Evolutionary conservation across 2,329 filamentous ascomycete genomes (phyloP).

Genomic region (Beauveria asiatica): DNA sequence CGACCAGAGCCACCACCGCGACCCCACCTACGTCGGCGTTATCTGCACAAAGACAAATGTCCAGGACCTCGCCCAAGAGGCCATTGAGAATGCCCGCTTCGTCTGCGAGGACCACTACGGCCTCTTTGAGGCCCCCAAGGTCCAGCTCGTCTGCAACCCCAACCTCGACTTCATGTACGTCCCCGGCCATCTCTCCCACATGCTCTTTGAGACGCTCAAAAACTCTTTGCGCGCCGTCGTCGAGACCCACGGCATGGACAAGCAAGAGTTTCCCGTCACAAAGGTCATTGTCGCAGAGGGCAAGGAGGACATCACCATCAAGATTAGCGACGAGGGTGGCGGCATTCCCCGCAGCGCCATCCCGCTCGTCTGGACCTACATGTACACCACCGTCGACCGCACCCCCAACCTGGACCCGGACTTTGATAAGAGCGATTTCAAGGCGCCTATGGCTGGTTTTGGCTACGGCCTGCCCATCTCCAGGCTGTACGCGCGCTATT

Average conservation of each 20-base stretch:
- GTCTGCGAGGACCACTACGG: constrained; percentile 99
- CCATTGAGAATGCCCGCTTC: constrained; percentile 97
- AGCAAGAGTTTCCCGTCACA: constrained; percentile 90
- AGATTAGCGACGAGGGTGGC: constrained; percentile 92
- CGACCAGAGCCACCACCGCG: constrained; percentile 80
- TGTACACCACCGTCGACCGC: constrained; percentile 98
- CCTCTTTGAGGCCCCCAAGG: constrained; percentile 90
- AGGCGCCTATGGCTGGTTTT: constrained; percentile 97
- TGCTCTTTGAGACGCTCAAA: constrained; percentile 98
- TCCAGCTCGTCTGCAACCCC: constrained; percentile 91
- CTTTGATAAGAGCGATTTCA: constrained; percentile 98
- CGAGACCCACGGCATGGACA: constrained; percentile 88
- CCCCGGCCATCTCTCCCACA: constrained; percentile 95
- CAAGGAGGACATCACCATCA: constrained; percentile 98
- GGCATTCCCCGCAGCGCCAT: constrained; percentile 90
- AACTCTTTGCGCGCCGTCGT: constrained; percentile 96
- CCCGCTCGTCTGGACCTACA: constrained; percentile 98
- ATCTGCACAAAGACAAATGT: constrained; percentile 99
- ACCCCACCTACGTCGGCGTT: constrained; percentile 93
- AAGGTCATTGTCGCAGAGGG: constrained; percentile 97
- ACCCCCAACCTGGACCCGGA: constrained; percentile 93
- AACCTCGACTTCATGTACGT: constrained; percentile 99
- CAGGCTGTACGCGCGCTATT: constrained; percentile 89
- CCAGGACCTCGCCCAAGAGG: constrained; percentile 86
- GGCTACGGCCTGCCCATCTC: constrained; percentile 97